Base-by-base conservation (phyloP, 805 yeast genomes). In the Tetrapisispora namnaoensis region DNA sequence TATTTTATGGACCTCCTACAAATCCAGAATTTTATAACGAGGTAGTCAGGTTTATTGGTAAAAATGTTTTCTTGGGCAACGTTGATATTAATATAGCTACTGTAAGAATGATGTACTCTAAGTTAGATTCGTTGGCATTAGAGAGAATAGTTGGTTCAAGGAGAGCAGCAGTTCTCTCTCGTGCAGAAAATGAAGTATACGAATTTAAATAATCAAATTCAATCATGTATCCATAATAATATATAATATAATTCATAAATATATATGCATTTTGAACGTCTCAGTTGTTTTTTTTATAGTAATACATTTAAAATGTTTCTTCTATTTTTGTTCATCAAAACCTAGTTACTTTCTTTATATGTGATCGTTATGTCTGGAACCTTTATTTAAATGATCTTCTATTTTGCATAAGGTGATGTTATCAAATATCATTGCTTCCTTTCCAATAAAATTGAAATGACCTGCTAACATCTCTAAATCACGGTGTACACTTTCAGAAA, bases 11-110 rank as follows among this genome's bases (percentile, higher is more conserved):
- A 34, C 73, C 86, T 20, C 98, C 99, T 14, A 72, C 82, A 16
- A 89, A 91, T 62, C 95, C 96, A 9, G 62, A 73, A 38, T 93
- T 88, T 61, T 93, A 90, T 66, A 73, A 76, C 30, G 96, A 93
- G 62, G 73, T 87, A 44, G 75, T 84, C 42, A 70, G 80, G 43
- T 83, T 79, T 54, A 74, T 90, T 53, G 87, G 88, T 3, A 73
- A 75, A 49, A 75, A 77, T 27, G 75, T 73, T 13, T 70, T 71
- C 43, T 73, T 71, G 41, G 74, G 71, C 18, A 74, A 72, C 47
- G 73, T 82, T 0, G 80, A 83, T 46, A 70, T 79, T 49, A 77
- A 76, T 52, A 73, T 78, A 47, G 72, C 79, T 2, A 77, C 75
- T 2, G 80, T 78, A 3, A 78, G 85, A 61, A 71, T 78, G 10